These are phyloP conservation scores for Rhizopogon vinicolor DNA, from an alignment of 768 basidiomycete species.

Conservation along the genomic window DNA sequence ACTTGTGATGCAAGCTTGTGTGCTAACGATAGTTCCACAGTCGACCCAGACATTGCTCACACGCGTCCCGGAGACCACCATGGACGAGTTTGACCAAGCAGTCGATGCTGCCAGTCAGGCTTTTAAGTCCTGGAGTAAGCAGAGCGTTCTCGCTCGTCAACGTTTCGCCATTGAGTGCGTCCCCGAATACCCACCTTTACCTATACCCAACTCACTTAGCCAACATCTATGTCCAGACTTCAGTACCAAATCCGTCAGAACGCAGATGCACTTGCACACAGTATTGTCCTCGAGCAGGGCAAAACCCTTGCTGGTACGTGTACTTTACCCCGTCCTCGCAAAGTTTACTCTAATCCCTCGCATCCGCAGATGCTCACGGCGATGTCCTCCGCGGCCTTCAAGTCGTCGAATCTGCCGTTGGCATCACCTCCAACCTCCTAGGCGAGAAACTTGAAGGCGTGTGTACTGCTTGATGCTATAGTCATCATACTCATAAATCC, in stretches of 20 bases:
- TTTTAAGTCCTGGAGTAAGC: conserved; percentile 84
- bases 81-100: conserved; percentile 75
- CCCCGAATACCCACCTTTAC: background rate
- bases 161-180: conserved; percentile 84
- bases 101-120: conserved; percentile 81
- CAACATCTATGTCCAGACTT: conserved; percentile 45
- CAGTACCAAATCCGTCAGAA: conserved; percentile 85
- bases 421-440: conserved; percentile 78
- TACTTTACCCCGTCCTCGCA: background rate
- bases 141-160: conserved; percentile 83
- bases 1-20: background rate
- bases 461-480: conserved; percentile 10
- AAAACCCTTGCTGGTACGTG: conserved; percentile 79
- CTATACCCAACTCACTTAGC: conserved; percentile 3
- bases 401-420: conserved; percentile 77
- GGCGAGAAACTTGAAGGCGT: conserved; percentile 91
- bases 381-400: conserved; percentile 92
- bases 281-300: conserved; percentile 93
- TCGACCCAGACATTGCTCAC: conserved; percentile 89
- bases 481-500: conserved; percentile 11
- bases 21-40: conserved; percentile 32
- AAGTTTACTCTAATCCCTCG: background rate
- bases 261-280: conserved; percentile 78
- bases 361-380: conserved; percentile 80
- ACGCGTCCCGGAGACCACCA: conserved; percentile 85